These are phyloP conservation scores for Brasilioporus rufonigricans DNA, from an alignment of 768 basidiomycete genomes.

Conservation along the genomic window DNA sequence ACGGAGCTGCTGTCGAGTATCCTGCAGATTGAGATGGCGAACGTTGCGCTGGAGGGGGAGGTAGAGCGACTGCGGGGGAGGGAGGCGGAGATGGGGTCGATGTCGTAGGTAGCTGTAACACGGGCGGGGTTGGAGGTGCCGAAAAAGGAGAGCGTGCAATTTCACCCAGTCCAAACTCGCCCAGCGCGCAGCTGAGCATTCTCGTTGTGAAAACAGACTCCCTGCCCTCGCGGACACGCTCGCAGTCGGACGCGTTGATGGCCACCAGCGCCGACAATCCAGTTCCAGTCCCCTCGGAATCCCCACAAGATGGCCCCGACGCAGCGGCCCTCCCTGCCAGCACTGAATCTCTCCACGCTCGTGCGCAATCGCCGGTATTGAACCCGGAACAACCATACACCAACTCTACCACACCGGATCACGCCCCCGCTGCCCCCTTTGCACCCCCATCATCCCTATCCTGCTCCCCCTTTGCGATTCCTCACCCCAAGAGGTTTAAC, in stretches of 20 bases:
- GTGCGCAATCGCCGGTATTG: slow-evolving; percentile 19
- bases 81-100: slow-evolving; percentile 55
- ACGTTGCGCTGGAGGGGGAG: slow-evolving; percentile 82
- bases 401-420: slow-evolving; percentile 23
- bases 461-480: slow-evolving; percentile 30
- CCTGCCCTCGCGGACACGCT: slow-evolving; percentile 33
- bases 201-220: no score
- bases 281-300: no score
- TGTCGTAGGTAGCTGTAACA: slow-evolving; percentile 7
- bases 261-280: slow-evolving; percentile 47
- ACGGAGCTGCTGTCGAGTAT: slow-evolving; percentile 89
- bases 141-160: slow-evolving; percentile 26
- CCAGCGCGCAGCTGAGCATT: no score
- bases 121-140: slow-evolving; percentile 1
- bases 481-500: slow-evolving; percentile 81
- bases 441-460: no score
- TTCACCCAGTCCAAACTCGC: no score
- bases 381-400: no score
- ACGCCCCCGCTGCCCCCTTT: slow-evolving; percentile 6
- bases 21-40: slow-evolving; percentile 94
- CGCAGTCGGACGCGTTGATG: slow-evolving; percentile 92
- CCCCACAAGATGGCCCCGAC: slow-evolving; percentile 27
- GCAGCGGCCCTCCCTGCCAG: no score
- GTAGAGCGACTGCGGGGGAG: slow-evolving; percentile 56
- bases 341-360: no score